Evolutionary conservation across 1,284 basidiomycete species (phyloP).

Genomic region (Puccinia hordei): DNA sequence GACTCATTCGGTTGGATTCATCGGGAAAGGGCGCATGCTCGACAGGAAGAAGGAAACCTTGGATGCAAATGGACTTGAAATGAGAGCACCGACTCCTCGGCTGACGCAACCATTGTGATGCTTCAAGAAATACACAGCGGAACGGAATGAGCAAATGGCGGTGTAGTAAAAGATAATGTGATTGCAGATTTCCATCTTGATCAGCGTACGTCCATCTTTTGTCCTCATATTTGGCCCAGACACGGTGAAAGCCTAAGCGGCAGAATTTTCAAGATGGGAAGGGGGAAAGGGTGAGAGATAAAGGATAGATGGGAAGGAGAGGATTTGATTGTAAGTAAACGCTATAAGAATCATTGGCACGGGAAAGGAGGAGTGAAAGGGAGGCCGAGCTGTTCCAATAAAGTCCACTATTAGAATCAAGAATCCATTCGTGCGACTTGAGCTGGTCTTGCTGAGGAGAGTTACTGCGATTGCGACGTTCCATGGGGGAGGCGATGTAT

Average conservation of each 20-base stretch:
- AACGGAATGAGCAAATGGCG: no score
- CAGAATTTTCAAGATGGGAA: not conserved
- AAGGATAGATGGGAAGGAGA: not conserved
- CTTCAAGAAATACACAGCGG: not conserved
- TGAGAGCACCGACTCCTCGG: constrained; percentile 6
- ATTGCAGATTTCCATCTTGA: constrained; percentile 28
- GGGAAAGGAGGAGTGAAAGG: constrained; percentile 11
- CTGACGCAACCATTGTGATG: constrained; percentile 15
- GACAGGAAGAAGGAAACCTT: constrained; percentile 29
- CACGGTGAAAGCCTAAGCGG: constrained; percentile 20
- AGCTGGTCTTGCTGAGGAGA: no score
- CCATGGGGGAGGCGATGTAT: no score
- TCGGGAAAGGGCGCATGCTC: constrained; percentile 27
- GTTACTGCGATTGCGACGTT: no score
- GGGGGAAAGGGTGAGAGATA: not conserved
- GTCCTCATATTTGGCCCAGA: constrained; percentile 45
- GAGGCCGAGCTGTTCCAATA: constrained; percentile 51
- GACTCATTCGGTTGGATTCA: constrained; percentile 39
- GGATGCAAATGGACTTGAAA: constrained; percentile 33
- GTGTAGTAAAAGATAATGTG: not conserved
- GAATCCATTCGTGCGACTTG: no score
- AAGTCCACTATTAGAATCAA: no score
- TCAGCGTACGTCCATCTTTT: constrained; percentile 38
- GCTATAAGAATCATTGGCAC: not conserved
- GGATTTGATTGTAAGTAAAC: constrained; percentile 31